Evolutionary conservation across 305 asterid genomes (phyloP).

Genomic region (Fraxinus floribunda): DNA sequence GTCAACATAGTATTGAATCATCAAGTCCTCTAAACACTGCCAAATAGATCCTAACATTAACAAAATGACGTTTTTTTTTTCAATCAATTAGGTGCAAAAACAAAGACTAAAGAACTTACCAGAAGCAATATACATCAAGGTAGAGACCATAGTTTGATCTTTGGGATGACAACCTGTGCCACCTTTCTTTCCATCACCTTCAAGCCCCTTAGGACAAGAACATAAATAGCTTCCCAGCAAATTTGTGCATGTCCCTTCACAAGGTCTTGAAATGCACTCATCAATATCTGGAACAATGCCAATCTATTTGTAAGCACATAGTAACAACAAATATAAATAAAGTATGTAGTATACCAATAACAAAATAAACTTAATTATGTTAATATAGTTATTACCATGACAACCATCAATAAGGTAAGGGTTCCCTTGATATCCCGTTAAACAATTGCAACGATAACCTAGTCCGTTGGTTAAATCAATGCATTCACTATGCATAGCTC

Average conservation of each 20-base stretch:
- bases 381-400: conserved; percentile 17
- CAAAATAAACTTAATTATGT: conserved; percentile 9
- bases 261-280: conserved; percentile 20
- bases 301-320: background rate
- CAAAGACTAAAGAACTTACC: background rate
- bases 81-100: background rate
- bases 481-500: conserved; percentile 18
- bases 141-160: background rate
- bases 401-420: conserved; percentile 28
- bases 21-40: background rate
- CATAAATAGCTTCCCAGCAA: conserved; percentile 18
- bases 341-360: conserved; percentile 11
- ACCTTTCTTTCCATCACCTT: conserved; percentile 16
- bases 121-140: conserved; percentile 16
- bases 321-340: background rate
- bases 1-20: background rate
- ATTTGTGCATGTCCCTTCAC: conserved; percentile 1
- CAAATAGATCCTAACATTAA: background rate
- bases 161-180: conserved; percentile 8
- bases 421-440: conserved; percentile 24
- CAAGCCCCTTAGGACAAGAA: conserved; percentile 18
- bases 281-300: conserved; percentile 16
- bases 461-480: conserved; percentile 13
- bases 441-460: conserved; percentile 26
- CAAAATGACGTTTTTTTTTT: background rate